Conservation (phyloP, 1,139 yeast genomes). For the Tardiomyces depauwii region DNA sequence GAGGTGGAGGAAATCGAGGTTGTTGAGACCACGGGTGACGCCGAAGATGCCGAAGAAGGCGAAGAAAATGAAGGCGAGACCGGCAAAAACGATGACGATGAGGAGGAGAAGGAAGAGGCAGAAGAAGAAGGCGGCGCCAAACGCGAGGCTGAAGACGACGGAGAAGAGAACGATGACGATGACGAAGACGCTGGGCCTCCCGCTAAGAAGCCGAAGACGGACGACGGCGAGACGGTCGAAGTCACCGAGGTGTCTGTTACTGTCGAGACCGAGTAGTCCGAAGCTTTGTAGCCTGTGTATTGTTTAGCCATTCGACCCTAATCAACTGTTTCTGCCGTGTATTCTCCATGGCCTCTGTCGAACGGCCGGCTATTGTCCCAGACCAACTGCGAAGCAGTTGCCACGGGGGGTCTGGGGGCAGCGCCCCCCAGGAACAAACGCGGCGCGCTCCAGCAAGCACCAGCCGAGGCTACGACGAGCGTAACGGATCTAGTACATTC, state of each 20-base stretch:
- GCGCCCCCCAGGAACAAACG: too few relatives aligned
- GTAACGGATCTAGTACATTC: background rate
- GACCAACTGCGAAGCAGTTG: too few relatives aligned
- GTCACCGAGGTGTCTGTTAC: conserved; percentile 1
- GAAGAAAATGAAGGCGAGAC: background rate
- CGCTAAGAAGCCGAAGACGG: conserved; percentile 8
- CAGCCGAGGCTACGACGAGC: too few relatives aligned
- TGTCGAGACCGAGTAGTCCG: background rate
- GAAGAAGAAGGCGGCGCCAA: conserved; percentile 1
- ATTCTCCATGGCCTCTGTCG: too few relatives aligned
- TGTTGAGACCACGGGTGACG: conserved; percentile 5
- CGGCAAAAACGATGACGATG: conserved; percentile 1
- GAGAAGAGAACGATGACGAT: conserved; percentile 3
- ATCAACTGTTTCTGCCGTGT: too few relatives aligned
- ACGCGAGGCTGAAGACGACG: conserved; percentile 3
- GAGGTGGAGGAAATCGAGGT: conserved; percentile 2
- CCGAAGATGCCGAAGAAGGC: conserved; percentile 6
- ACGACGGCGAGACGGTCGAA: background rate
- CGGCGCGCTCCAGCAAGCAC: too few relatives aligned
- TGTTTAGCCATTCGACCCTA: too few relatives aligned
- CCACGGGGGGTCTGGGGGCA: too few relatives aligned
- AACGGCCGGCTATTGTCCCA: too few relatives aligned
- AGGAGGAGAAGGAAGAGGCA: background rate
- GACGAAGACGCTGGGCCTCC: conserved; percentile 4
- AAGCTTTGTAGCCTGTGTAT: too few relatives aligned